Percentiles rank a stretch among this genome's conserved stretches.
Evolutionary conservation across 2,329 filamentous ascomycete genomes (phyloP).

Genomic region (Trichoderma harzianum): DNA sequence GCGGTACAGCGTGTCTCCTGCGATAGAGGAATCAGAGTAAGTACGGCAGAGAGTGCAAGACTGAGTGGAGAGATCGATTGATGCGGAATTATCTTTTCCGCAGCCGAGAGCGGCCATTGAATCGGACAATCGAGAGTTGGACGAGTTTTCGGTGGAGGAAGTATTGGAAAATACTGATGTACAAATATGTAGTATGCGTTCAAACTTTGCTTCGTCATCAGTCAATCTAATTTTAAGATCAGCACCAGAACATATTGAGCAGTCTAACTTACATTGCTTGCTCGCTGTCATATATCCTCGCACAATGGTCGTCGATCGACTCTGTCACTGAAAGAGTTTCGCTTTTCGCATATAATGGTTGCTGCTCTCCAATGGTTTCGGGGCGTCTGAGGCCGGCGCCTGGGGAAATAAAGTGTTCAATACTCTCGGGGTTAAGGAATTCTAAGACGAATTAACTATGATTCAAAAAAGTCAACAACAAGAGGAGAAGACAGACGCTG

Average conservation of each 20-base stretch:
- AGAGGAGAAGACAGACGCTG: neutral
- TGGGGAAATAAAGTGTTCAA: neutral
- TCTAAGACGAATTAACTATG: neutral
- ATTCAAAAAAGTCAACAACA: too few species aligned
- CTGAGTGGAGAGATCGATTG: neutral
- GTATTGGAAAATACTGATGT: neutral
- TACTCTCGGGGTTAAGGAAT: neutral
- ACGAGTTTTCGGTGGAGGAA: neutral
- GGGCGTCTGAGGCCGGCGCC: neutral
- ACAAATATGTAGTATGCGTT: constrained; percentile 7
- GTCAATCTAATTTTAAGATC: neutral
- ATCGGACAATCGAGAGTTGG: neutral
- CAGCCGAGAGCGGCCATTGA: neutral
- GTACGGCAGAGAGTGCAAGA: neutral
- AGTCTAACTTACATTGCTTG: neutral
- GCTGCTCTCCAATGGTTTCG: neutral
- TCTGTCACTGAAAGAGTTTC: neutral
- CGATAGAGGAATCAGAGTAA: neutral
- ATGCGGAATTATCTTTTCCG: neutral
- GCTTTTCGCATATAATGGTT: neutral
- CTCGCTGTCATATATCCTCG: neutral
- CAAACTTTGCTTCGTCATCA: neutral
- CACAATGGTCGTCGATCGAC: neutral
- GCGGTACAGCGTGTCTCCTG: neutral
- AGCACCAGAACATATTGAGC: too few species aligned